Percentiles rank a stretch among this genome's conserved stretches.
phyloP scores from a whole-genome alignment of 1,284 basidiomycete genomes.

The Ustilago sp. region DNA sequence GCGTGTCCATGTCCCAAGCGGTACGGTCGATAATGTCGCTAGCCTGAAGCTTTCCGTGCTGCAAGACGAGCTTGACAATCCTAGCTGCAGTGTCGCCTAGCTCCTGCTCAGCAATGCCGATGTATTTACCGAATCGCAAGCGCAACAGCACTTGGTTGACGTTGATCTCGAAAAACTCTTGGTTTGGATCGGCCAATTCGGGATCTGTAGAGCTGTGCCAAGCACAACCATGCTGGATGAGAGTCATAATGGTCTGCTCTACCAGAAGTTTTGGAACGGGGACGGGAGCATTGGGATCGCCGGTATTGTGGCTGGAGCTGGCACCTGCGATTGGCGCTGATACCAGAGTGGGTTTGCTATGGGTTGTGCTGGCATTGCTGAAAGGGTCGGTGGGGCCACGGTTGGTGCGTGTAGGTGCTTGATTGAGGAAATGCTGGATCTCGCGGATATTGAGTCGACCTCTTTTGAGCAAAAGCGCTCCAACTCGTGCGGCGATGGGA shows the following conservation, averaged over 20 bases:
- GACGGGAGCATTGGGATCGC: constrained; percentile 74
- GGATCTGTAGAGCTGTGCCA: constrained; percentile 66
- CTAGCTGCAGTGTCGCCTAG: constrained; percentile 75
- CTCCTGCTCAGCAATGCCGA: constrained; percentile 82
- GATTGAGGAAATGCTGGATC: constrained; percentile 64
- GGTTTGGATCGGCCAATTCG: constrained; percentile 28
- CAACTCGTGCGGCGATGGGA: constrained; percentile 78
- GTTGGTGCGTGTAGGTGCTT: constrained; percentile 38
- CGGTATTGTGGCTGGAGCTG: constrained; percentile 41
- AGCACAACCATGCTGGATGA: constrained; percentile 85
- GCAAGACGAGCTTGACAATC: constrained; percentile 73
- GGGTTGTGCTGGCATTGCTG: constrained; percentile 16
- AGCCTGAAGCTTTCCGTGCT: constrained; percentile 86
- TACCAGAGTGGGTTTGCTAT: constrained; percentile 31
- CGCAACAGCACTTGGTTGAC: constrained; percentile 68
- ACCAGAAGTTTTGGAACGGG: constrained; percentile 76
- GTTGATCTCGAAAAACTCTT: constrained; percentile 71
- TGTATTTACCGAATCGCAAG: constrained; percentile 72
- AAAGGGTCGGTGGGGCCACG: constrained; percentile 45
- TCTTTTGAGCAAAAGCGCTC: constrained; percentile 82
- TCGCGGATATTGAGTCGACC: constrained; percentile 81
- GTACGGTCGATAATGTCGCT: constrained; percentile 78
- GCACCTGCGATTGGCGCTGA: constrained; percentile 41
- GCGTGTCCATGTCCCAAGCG: constrained; percentile 24
- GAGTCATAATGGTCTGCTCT: constrained; percentile 80